These are phyloP conservation scores for Pleurotus sapidus DNA, from an alignment of 768 basidiomycete genomes.

Conservation along the genomic window DNA sequence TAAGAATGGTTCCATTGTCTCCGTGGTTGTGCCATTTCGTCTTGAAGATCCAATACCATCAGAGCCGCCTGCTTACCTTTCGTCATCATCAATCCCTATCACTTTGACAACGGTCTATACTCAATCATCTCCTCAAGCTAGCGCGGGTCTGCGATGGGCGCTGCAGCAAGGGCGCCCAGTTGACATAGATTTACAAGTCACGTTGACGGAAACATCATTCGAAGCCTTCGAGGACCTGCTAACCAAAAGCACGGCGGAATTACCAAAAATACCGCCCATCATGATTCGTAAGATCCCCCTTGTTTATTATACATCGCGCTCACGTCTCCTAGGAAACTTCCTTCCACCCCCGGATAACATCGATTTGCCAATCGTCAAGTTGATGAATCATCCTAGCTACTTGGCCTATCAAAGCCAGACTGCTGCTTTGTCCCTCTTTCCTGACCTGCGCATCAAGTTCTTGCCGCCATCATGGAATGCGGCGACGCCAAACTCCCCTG, in stretches of 20 bases:
- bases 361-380: conserved; percentile 67
- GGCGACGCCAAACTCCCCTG: conserved; percentile 47
- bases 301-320: conserved; percentile 1
- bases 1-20: conserved; percentile 40
- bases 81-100: conserved; percentile 37
- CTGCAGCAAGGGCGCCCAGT: conserved; percentile 59
- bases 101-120: conserved; percentile 60
- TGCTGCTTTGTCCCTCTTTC: conserved; percentile 71
- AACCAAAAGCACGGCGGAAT: conserved; percentile 52
- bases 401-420: conserved; percentile 68
- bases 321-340: conserved; percentile 57
- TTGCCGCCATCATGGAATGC: conserved; percentile 74
- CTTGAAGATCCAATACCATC: conserved; percentile 45
- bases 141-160: conserved; percentile 64
- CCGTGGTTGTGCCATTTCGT: conserved; percentile 59
- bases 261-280: conserved; percentile 49
- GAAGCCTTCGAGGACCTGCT: conserved; percentile 74
- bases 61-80: conserved; percentile 35
- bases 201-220: conserved; percentile 45
- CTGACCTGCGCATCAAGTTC: conserved; percentile 71
- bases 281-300: conserved; percentile 53
- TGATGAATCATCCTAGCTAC: conserved; percentile 78
- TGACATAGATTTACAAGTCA: conserved; percentile 65
- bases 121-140: conserved; percentile 41
- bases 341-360: conserved; percentile 79